Evolutionary conservation across 305 asterid species (phyloP), one percentile per base, ranked within the genome.

Genomic region (Fraxinus xanthoxyloides): DNA sequence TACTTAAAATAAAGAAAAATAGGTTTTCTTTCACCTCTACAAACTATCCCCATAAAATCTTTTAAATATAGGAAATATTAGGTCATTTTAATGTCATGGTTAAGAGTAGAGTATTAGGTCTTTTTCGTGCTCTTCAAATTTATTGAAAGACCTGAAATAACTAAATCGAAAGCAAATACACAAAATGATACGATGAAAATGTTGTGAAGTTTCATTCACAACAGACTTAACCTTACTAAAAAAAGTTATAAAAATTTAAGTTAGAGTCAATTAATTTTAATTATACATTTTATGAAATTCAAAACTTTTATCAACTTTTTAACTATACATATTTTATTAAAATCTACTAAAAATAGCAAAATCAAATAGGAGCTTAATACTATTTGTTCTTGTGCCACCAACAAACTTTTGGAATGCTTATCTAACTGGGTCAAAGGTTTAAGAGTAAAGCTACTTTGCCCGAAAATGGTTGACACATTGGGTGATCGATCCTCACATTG

Each of bases 321-420:
- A 40, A 40, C 17, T 40, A 2, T 40, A 40, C 0, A 40, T 2
- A 10, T 40, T 40, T 10, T 40, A 40, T 10, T 0, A 40, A 40
- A 2, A 40, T 40, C 1, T 10, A 40, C 4, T 40, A 10, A 40
- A 40, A 40, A 2, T 35, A 40, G 4, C 51, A 10, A 40, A 40
- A 40, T 1, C 1, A 40, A 40, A 40, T 0, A 10, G 17, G 17
- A 10, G 51, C 13, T 2, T 59, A 8, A 9, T 2, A 24, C 73
- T 65, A 19, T 65, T 65, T 65, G 12, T 65, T 65, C 36, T 10
- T 35, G 84, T 67, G 84, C 77, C 61, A 63, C 61, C 73, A 76
- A 76, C 84, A 76, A 23, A 40, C 54, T 54, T 28, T 43, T 28
- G 17, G 36, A n/a, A n/a, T n/a, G n/a, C n/a, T n/a, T n/a, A n/a